Evolutionary conservation across 306 rosid genomes (phyloP), one percentile per base, ranked within the genome.

Genomic region (Rosa multiflora): DNA sequence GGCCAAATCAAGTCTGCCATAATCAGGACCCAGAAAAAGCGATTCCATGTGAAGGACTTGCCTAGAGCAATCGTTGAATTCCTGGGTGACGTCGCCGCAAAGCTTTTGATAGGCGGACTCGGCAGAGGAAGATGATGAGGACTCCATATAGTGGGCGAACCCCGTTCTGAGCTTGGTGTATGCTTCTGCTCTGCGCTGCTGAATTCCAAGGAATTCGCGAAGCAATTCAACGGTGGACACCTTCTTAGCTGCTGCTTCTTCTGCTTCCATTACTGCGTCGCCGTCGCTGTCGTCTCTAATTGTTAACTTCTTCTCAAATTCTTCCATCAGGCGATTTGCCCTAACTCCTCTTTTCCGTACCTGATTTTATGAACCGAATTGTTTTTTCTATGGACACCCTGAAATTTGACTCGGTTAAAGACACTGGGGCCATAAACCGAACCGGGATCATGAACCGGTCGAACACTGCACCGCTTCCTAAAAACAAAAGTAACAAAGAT

Each of bases 61-160:
- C 83, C 85, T 89, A 0, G 98, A 94, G 86, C 97, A 94, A 80
- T 91, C 90, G 68, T 81, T 92, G 86, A 94, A 94, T 82, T 94
- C 98, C 32, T 39, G 32, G 5, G 97, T 94, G 43, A 94, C 88
- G 82, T 89, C 97, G 62, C 90, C 59, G 87, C 98, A 94, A 46
- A 94, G 93, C 51, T 88, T 88, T 77, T 89, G 93, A 77, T 91
- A 91, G 26, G 91, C 83, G 70, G 84, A 76, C 52, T 92, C 97
- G 73, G 89, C 92, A 85, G 72, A 13, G 0, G 70, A 32, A 32
- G 69, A 63, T 0, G 43, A 52, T 10, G 67, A 72, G 5, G 77
- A 53, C n/a, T 21, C 69, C 55, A 90, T 72, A 79, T 88, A 92
- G 78, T 87, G 95, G 40, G 88, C 53, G 44, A 74, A 74, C 23